These are phyloP conservation scores for Isabelozyma rhagii DNA, from an alignment of 805 yeast genomes.

Conservation along the genomic window DNA sequence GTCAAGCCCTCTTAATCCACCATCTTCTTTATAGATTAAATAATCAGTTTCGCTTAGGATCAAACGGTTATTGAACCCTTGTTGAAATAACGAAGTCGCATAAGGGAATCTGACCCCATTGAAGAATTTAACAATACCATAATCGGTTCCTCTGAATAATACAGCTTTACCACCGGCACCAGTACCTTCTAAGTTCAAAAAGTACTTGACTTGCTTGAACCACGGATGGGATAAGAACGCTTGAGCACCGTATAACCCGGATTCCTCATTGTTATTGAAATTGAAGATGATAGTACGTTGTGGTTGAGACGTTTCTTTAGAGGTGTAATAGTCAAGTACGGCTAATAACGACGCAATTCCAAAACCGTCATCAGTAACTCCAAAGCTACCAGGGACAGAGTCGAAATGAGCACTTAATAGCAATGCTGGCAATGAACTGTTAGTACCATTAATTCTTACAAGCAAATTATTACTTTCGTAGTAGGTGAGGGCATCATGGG, in stretches of 20 bases:
- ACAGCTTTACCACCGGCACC: slow-evolving; percentile 88
- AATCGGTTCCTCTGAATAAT: slow-evolving; percentile 79
- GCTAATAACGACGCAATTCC: slow-evolving; percentile 83
- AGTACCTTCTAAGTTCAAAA: slow-evolving; percentile 86
- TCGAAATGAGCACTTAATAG: slow-evolving; percentile 85
- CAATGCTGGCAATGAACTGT: slow-evolving; percentile 59
- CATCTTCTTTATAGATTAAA: slow-evolving; percentile 61
- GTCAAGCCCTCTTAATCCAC: slow-evolving; percentile 76
- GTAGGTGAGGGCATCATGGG: slow-evolving; percentile 56
- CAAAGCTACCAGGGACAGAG: slow-evolving; percentile 81
- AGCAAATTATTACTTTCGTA: slow-evolving; percentile 81
- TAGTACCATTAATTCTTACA: slow-evolving; percentile 67
- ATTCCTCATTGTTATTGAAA: slow-evolving; percentile 87
- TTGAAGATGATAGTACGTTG: slow-evolving; percentile 73
- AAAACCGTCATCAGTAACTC: slow-evolving; percentile 91
- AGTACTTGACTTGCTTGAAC: slow-evolving; percentile 57
- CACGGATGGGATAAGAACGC: slow-evolving; percentile 73
- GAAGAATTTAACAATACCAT: slow-evolving; percentile 60
- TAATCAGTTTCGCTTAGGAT: slow-evolving; percentile 85
- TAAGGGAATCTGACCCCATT: slow-evolving; percentile 62
- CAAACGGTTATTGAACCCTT: slow-evolving; percentile 73
- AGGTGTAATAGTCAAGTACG: slow-evolving; percentile 48
- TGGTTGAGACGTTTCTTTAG: slow-evolving; percentile 46
- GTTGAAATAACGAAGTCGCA: slow-evolving; percentile 78
- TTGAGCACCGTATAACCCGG: slow-evolving; percentile 79